Percentiles rank a stretch among this genome's conserved stretches.
These are phyloP conservation scores for Neofusicoccum laricinum DNA, from an alignment of 2,329 filamentous ascomycete species.

Conservation along the genomic window DNA sequence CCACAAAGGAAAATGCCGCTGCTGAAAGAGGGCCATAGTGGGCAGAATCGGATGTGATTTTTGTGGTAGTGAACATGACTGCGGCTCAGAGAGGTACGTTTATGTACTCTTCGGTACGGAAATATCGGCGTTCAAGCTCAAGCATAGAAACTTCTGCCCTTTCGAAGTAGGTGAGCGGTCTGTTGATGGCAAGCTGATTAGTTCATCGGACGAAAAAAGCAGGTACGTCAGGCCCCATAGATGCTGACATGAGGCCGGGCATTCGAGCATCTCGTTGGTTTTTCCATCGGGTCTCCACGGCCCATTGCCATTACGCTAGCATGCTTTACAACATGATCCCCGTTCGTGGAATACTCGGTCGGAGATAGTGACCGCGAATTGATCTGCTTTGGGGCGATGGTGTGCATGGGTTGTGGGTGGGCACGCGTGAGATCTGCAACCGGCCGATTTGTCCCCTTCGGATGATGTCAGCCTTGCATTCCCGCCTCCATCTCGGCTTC, in stretches of 20 bases:
- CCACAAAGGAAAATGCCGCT: not conserved
- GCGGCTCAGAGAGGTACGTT: not conserved
- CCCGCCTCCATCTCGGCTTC: not conserved
- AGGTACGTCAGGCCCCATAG: not conserved
- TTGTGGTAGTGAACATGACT: too few species aligned
- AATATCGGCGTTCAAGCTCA: not conserved
- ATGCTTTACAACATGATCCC: not conserved
- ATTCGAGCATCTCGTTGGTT: not conserved
- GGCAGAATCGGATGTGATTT: not conserved
- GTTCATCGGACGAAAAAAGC: not conserved
- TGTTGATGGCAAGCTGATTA: not conserved
- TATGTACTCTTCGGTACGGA: not conserved
- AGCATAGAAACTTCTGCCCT: too few species aligned
- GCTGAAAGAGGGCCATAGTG: not conserved
- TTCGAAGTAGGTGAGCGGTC: not conserved
- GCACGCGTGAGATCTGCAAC: constrained; percentile 1
- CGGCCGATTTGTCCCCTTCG: not conserved
- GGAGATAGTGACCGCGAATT: not conserved
- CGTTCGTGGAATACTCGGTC: not conserved
- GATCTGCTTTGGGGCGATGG: not conserved
- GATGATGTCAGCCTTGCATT: not conserved
- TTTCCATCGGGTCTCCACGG: not conserved
- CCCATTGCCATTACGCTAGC: not conserved
- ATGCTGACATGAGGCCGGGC: not conserved
- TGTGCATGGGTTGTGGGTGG: not conserved